Evolutionary conservation across 257 asterid species (phyloP), one percentile per base, ranked within the genome.

Genomic region (Paraleonurus japonicus): DNA sequence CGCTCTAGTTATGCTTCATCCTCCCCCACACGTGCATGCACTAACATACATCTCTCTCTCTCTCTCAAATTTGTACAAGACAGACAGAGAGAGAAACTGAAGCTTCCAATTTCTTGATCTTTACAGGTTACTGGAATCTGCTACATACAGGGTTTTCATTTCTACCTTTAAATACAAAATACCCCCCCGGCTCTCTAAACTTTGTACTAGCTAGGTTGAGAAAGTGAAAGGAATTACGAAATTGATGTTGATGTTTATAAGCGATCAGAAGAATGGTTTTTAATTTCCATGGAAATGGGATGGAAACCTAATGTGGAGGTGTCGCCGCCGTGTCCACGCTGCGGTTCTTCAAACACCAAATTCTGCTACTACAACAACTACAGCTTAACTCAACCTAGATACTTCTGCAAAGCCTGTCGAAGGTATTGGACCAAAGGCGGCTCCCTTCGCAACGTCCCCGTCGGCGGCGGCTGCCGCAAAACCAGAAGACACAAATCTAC

Each of bases 341-440:
- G 97, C 60, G 97, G 92, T 64, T 90, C 97, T 0, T 61, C 81
- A 39, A 83, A 90, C 85, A 90, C 96, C 76, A 90, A 90, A 50
- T 90, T 90, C 69, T 90, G 95, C 78, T 88, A 90, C 67, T 90
- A 90, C 89, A 88, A 90, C 85, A 90, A 90, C 71, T 90, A 90
- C 74, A 88, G 96, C 83, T 77, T 85, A 71, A 88, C 93, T 10
- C 96, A 90, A 15, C 95, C 96, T 0, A 76, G 96, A 63, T 90
- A 85, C 77, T 90, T 88, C 19, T 90, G 95, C 79, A 90, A 90
- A 73, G 91, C 84, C 30, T 90, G 96, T 51, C 63, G 95, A 51
- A 81, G 96, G 72, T 90, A 90, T 65, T 90, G 96, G 96, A 90
- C 96, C 4, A 86, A 82, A 79, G 96, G 95, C 0, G 96, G 96